Conservation (phyloP, 116 monocot genomes). For the Papilionanthe hybrid region DNA sequence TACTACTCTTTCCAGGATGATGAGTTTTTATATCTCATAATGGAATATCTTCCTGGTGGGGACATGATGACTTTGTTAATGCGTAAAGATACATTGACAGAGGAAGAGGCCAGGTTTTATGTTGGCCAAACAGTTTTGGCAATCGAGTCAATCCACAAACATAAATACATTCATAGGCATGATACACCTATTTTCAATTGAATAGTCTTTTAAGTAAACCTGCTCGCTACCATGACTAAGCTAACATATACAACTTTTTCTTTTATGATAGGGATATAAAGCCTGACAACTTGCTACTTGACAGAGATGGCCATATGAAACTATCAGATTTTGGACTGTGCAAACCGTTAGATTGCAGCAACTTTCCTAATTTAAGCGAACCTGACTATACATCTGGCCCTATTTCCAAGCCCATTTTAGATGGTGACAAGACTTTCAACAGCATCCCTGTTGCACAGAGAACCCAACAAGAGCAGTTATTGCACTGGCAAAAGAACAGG, state of each 20-base stretch:
- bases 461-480: conserved; percentile 88
- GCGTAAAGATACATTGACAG: conserved; percentile 89
- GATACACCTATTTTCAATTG: background rate
- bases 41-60: conserved; percentile 97
- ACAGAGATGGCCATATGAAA: conserved; percentile 77
- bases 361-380: conserved; percentile 71
- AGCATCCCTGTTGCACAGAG: conserved; percentile 50
- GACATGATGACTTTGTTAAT: conserved; percentile 97
- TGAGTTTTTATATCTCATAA: conserved; percentile 90
- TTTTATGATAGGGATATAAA: conserved; percentile 75
- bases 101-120: conserved; percentile 83
- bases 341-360: conserved; percentile 70
- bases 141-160: conserved; percentile 89
- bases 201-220: background rate
- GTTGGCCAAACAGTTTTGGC: conserved; percentile 89
- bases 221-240: background rate
- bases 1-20: conserved; percentile 98
- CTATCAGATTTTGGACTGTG: conserved; percentile 95
- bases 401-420: conserved; percentile 30
- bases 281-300: conserved; percentile 86
- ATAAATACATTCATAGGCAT: conserved; percentile 92
- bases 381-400: conserved; percentile 51
- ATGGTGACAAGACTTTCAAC: conserved; percentile 42
- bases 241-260: background rate
- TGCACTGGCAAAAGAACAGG: conserved; percentile 97